Evolutionary conservation across 2,329 filamentous ascomycete species (phyloP), one percentile per base, ranked within the genome.

Genomic region (Fusarium hainanense): DNA sequence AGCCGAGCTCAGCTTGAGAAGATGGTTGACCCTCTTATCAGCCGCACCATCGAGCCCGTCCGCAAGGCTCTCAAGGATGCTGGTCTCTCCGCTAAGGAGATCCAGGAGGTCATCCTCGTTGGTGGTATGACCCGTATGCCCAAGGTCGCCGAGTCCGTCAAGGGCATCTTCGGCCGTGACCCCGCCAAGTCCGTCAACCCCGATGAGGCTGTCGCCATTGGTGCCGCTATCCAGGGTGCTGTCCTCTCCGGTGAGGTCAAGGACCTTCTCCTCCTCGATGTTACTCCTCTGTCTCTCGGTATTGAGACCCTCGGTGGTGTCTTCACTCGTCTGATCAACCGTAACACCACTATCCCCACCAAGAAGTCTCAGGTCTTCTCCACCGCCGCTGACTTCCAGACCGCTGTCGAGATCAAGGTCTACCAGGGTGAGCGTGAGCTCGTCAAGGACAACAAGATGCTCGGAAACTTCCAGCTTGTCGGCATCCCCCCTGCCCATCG

Each of bases 61-160:
- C 93, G 94, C 84, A 98, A 97, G 89, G 95, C 94, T 21, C 87
- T 98, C 66, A 98, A 98, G 90, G 95, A 98, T 82, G 95, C 95
- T 80, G 90, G 91, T 83, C 89, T 98, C 48, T 87, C 93, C 82
- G 89, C 94, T 76, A 97, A 94, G 86, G 94, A 98, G 68, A 97
- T 98, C 80, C 93, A 98, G 84, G 95, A 98, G 81, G 93, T 98
- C 75, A 97, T 98, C 81, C 91, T 98, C 44, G 95, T 98, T 58
- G 95, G 95, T 90, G 95, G 95, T 85, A 98, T 98, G 94, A 98
- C 95, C 77, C 95, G 95, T 86, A 98, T 98, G 94, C 95, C 95
- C 81, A 98, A 98, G 92, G 95, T 98, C 74, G 88, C 89, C 70
- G 94, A 98, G 86, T 96, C 94, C 46, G 94, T 98, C 82, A 97